Evolutionary conservation across 768 basidiomycete species (phyloP), one percentile per base, ranked within the genome.

Genomic region (Tricholoma furcatifolium): DNA sequence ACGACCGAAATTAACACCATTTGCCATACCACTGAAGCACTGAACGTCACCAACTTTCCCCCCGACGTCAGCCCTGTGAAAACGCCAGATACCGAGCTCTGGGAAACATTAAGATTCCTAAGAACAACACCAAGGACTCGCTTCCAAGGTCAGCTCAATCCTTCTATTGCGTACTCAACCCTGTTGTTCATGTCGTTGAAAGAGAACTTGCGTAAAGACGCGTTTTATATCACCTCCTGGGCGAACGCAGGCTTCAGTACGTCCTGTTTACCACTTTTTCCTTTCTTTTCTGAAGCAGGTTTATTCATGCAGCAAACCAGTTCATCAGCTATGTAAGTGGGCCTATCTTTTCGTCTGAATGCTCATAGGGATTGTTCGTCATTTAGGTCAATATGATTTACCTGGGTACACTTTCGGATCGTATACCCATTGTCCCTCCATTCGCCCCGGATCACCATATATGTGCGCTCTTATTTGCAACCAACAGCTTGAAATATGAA

Each of bases 201-300:
- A 76, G 78, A 78, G 54, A 80, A 80, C 53, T 65, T 81, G 18
- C 71, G 73, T 3, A 70, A 77, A 35, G 78, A 81, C 51, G 71
- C 68, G 1, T 63, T 75, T 54, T 84, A 83, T 59, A 73, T 85
- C 50, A 83, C 82, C 0, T 73, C 79, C 11, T 82, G 79, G 79
- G 66, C 76, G 6, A 76, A 73, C 48, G 81, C 79, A 4, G 82
- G 82, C 18, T 82, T 82, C 72, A 83, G 76, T 76, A 51, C 54
- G 74, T 70, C 17, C 27, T 49, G 17, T 20, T 18, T 10, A 21
- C 47, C 12, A 23, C 3, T 21, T 23, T 31, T 32, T 15, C 31
- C 31, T 9, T 32, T 21, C 8, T 18, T 23, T n/a, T 45, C 20
- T 12, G 9, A 43, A 15, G 9, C 20, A 18, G 50, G 23, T 39